Base-by-base conservation (phyloP, 1,284 basidiomycete genomes). In the Bjerkandera adusta region DNA sequence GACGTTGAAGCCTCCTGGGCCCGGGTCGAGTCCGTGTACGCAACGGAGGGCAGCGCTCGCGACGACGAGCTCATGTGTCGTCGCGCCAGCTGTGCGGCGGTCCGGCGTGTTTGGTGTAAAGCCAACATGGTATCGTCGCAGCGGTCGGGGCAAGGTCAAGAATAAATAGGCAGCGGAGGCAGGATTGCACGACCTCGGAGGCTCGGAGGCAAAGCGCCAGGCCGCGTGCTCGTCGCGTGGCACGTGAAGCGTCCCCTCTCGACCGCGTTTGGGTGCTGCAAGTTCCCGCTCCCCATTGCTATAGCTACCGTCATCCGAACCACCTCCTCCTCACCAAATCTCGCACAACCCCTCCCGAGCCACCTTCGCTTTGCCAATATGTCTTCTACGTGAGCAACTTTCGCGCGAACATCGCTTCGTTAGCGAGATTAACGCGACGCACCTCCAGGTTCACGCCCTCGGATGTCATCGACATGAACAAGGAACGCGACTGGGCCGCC, bases 401-500 rank as follows among this genome's bases (percentile, higher is more conserved):
- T n/a, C n/a, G n/a, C 39, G 22, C 7, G 15, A 8, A 7, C 34
- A 8, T 10, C 34, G 34, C 34, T 38, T 38, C 36, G 21, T 22
- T 22, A 36, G 13, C 8, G 13, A 30, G 27, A 15, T 42, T 26
- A 42, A 34, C 3, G 29, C 26, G 25, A 33, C 8, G 15, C 4
- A 8, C 1, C 21, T 25, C 2, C 50, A 86, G 83, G 26, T 85
- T 79, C 58, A 83, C 75, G n/a, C 77, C 77, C 36, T 70, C 75
- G 29, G 62, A 71, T 45, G 62, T 62, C 15, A 58, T 85, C 39
- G 80, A 85, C 58, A 66, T 72, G 67, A 64, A 74, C 54, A 85
- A 82, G 54, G 83, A 87, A 60, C 77, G 71, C 55, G 81, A 85
- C 52, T 88, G 85, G 85, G 67, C 82, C 29, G 67, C 77, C 48